Conservation (phyloP, 306 rosid species). For the Cicer judaicum region DNA sequence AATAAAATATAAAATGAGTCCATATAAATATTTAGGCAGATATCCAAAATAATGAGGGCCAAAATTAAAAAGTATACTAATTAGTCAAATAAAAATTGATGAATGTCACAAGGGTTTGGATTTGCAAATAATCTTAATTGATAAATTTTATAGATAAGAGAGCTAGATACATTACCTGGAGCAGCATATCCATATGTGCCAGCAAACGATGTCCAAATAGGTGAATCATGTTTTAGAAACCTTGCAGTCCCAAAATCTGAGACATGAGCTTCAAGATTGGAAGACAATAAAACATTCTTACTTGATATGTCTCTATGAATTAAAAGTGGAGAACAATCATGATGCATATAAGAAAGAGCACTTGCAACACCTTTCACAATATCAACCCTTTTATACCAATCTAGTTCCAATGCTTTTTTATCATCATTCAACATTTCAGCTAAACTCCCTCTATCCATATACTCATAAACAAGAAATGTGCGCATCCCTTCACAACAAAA, state of each 20-base stretch:
- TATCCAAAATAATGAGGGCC: no score
- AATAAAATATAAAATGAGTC: no score
- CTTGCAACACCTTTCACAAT: slow-evolving; percentile 52
- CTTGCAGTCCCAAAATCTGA: slow-evolving; percentile 61
- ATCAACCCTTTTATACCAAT: slow-evolving; percentile 49
- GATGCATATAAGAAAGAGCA: slow-evolving; percentile 51
- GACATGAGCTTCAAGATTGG: slow-evolving; percentile 43
- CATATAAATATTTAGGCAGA: no score
- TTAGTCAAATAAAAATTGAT: no score
- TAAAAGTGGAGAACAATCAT: slow-evolving; percentile 45
- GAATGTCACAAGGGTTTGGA: no score
- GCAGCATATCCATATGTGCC: slow-evolving; percentile 62
- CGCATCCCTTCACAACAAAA: slow-evolving; percentile 52
- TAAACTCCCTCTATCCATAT: slow-evolving; percentile 55
- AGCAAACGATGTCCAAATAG: slow-evolving; percentile 52
- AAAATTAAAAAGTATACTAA: no score
- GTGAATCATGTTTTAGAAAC: slow-evolving; percentile 49
- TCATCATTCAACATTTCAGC: slow-evolving; percentile 40
- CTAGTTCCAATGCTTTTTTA: slow-evolving; percentile 41
- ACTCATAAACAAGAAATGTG: slow-evolving; percentile 54
- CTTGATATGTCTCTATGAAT: slow-evolving; percentile 59
- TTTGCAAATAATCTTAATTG: no score
- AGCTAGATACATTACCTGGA: slow-evolving; percentile 44
- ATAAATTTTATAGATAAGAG: not conserved
- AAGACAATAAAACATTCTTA: slow-evolving; percentile 50